Conservation (phyloP, 345 rosid genomes). For the Barbarea vulgaris region DNA sequence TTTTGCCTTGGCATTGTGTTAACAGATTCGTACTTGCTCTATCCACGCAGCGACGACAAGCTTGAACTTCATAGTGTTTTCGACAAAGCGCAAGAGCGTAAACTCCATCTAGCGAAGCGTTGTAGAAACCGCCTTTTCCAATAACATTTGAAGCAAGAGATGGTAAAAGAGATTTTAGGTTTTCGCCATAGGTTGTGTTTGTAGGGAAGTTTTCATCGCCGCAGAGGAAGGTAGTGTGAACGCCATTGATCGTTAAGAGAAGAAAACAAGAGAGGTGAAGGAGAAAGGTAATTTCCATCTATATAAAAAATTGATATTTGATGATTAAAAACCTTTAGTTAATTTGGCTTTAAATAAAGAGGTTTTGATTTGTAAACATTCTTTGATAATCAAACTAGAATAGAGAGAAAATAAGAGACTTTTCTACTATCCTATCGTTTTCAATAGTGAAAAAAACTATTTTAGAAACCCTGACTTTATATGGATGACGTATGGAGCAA, state of each 20-base stretch:
- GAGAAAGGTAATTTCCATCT: constrained; percentile 12
- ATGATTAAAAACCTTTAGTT: constrained; percentile 53
- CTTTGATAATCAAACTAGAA: neutral
- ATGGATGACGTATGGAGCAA: neutral
- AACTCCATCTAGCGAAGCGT: constrained; percentile 42
- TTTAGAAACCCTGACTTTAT: constrained; percentile 31
- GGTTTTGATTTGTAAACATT: constrained; percentile 28
- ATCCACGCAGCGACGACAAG: constrained; percentile 42
- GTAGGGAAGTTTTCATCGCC: constrained; percentile 42
- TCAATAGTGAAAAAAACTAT: neutral
- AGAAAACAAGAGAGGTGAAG: constrained; percentile 6
- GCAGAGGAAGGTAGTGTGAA: constrained; percentile 25
- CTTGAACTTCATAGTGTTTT: constrained; percentile 31
- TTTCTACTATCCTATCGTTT: constrained; percentile 20
- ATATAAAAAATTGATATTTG: neutral
- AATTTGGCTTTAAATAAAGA: constrained; percentile 38
- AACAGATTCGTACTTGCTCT: constrained; percentile 12
- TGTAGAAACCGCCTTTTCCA: constrained; percentile 39
- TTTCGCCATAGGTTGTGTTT: constrained; percentile 26
- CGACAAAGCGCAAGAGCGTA: constrained; percentile 49
- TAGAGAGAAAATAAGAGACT: constrained; percentile 5
- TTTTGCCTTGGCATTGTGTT: constrained; percentile 44
- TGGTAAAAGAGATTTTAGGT: constrained; percentile 35
- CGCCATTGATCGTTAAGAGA: constrained; percentile 31
- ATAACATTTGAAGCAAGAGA: constrained; percentile 42